Conservation (phyloP, 2,329 filamentous ascomycete species). For the Drechmeria coniospora region DNA sequence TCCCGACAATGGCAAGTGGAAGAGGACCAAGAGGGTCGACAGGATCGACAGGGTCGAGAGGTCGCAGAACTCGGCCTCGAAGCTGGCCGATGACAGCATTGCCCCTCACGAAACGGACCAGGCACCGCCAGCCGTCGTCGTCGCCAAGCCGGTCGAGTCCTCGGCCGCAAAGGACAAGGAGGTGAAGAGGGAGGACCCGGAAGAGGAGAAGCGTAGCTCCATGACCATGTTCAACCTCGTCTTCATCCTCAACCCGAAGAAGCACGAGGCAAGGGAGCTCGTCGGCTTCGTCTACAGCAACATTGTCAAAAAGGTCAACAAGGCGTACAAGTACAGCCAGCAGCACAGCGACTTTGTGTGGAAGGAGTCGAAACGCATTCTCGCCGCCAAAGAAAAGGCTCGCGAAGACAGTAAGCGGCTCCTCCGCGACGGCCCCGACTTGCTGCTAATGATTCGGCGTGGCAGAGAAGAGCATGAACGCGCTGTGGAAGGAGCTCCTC, state of each 20-base stretch:
- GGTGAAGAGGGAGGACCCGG: slow-evolving; percentile 30
- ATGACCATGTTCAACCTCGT: slow-evolving; percentile 99
- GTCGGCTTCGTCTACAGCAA: slow-evolving; percentile 70
- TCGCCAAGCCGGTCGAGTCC: slow-evolving; percentile 11
- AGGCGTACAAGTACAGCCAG: slow-evolving; percentile 85
- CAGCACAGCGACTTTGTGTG: slow-evolving; percentile 81
- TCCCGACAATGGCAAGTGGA: slow-evolving; percentile 65
- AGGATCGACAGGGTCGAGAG: no score
- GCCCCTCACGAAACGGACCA: slow-evolving; percentile 14
- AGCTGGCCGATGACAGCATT: slow-evolving; percentile 16
- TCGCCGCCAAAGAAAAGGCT: slow-evolving; percentile 67
- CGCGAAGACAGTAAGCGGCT: slow-evolving; percentile 44
- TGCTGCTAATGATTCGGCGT: neutral
- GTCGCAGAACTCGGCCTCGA: no score
- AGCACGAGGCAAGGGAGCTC: slow-evolving; percentile 59
- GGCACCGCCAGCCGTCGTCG: slow-evolving; percentile 4
- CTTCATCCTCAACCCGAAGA: slow-evolving; percentile 72
- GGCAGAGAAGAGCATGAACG: slow-evolving; percentile 42
- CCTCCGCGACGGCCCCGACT: neutral
- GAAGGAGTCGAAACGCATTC: slow-evolving; percentile 73
- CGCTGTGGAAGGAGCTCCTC: slow-evolving; percentile 56
- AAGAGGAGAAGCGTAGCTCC: slow-evolving; percentile 46
- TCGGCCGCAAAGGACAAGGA: slow-evolving; percentile 12
- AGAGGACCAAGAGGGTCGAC: slow-evolving; percentile 42
- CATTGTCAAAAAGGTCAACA: slow-evolving; percentile 83